Conservation (phyloP, 768 basidiomycete genomes). For the Hortiboletus flavorubellus region DNA sequence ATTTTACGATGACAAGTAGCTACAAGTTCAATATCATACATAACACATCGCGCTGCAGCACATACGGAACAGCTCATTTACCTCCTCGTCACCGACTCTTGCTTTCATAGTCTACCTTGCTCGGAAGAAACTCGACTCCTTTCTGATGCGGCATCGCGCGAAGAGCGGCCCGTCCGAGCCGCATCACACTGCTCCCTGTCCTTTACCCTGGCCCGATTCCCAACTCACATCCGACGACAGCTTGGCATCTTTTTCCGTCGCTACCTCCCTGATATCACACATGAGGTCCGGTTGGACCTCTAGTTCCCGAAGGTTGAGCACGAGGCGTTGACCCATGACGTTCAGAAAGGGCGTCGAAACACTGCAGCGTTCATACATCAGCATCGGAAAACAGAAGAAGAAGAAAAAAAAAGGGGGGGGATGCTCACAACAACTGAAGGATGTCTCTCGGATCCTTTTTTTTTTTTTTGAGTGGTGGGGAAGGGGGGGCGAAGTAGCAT, state of each 20-base stretch:
- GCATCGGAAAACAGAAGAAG: background rate
- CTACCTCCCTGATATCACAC: conserved; percentile 12
- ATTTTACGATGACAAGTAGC: conserved; percentile 1
- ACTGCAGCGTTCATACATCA: background rate
- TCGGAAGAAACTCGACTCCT: background rate
- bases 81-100: background rate
- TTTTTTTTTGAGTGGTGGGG: no score
- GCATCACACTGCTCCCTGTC: no score
- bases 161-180: no score
- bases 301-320: conserved; percentile 18
- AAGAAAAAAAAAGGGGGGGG: background rate
- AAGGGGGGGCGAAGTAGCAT: no score
- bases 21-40: background rate
- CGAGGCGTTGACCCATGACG: conserved; percentile 24
- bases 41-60: background rate
- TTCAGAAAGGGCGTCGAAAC: conserved; percentile 7
- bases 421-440: conserved; percentile 8
- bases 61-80: background rate
- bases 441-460: conserved; percentile 18
- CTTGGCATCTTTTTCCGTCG: background rate
- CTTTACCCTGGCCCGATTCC: background rate
- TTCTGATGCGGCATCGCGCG: background rate
- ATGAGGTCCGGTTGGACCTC: conserved; percentile 1
- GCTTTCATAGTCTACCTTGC: background rate
- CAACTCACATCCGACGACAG: background rate